These are phyloP conservation scores for Letharia lupina DNA, from an alignment of 495 filamentous ascomycete species.

Conservation along the genomic window DNA sequence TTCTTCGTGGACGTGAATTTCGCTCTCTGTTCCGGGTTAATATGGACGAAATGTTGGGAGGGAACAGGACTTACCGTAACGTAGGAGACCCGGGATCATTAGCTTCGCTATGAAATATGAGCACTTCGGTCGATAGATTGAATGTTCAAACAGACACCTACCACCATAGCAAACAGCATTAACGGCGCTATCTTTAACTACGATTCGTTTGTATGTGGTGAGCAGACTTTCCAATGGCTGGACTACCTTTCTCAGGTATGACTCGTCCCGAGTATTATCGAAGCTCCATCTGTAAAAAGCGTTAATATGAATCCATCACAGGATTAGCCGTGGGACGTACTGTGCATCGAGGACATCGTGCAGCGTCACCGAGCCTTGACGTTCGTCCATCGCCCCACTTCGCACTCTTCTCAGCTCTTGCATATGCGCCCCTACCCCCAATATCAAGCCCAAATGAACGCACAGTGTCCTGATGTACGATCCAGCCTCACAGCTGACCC, in stretches of 20 bases:
- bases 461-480: conserved; percentile 98
- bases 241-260: conserved; percentile 80
- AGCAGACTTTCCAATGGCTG: conserved; percentile 84
- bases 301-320: no score
- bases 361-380: conserved; percentile 77
- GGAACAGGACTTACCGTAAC: conserved; percentile 56
- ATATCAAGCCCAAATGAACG: conserved; percentile 84
- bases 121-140: no score
- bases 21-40: conserved; percentile 48
- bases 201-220: conserved; percentile 84
- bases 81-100: conserved; percentile 89
- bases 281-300: no score
- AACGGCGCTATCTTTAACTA: conserved; percentile 93
- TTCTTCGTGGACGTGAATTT: conserved; percentile 82
- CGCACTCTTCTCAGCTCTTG: conserved; percentile 93
- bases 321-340: conserved; percentile 50
- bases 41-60: background rate
- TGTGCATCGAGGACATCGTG: conserved; percentile 96
- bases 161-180: conserved; percentile 90
- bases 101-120: conserved; percentile 56
- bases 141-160: no score
- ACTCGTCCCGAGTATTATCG: conserved; percentile 86
- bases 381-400: conserved; percentile 89
- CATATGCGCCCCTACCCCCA: conserved; percentile 97
- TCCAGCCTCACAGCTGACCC: conserved; percentile 97